phyloP scores from a whole-genome alignment of 805 yeast species.

The Candida krabiensis region DNA sequence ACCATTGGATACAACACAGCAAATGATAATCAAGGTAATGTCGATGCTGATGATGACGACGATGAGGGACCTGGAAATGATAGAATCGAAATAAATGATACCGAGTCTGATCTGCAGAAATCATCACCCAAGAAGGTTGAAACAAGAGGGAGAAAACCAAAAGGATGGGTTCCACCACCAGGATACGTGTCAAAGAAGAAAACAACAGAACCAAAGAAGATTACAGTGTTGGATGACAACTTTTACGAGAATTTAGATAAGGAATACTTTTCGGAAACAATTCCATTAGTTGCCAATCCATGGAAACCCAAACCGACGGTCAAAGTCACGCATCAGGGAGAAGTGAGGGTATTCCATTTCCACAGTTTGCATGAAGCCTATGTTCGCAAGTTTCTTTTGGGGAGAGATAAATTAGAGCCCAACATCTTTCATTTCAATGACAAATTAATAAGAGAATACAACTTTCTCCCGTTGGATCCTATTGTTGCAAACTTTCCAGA shows the following conservation, averaged over 20 bases:
- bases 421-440: slow-evolving; percentile 20
- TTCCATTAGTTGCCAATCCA: slow-evolving; percentile 12
- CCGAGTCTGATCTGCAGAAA: neutral
- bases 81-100: slow-evolving; percentile 7
- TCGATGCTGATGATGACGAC: slow-evolving; percentile 5
- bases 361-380: slow-evolving; percentile 8
- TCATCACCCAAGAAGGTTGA: slow-evolving; percentile 6
- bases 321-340: slow-evolving; percentile 13
- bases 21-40: no score
- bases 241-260: slow-evolving; percentile 7
- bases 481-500: slow-evolving; percentile 3
- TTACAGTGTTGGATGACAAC: slow-evolving; percentile 4
- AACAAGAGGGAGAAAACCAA: slow-evolving; percentile 15
- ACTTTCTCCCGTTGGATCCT: slow-evolving; percentile 4
- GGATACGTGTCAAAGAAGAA: slow-evolving; percentile 6
- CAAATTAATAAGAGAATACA: slow-evolving; percentile 4
- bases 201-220: neutral
- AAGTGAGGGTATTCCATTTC: slow-evolving; percentile 13
- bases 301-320: slow-evolving; percentile 13
- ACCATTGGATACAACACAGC: no score
- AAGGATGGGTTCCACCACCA: slow-evolving; percentile 17
- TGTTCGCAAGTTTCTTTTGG: slow-evolving; percentile 12
- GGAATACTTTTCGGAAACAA: slow-evolving; percentile 11
- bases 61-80: slow-evolving; percentile 13
- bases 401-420: slow-evolving; percentile 14